Base-by-base conservation (phyloP, 2,329 filamentous ascomycete genomes). In the Sodiomyces alkalinus region DNA sequence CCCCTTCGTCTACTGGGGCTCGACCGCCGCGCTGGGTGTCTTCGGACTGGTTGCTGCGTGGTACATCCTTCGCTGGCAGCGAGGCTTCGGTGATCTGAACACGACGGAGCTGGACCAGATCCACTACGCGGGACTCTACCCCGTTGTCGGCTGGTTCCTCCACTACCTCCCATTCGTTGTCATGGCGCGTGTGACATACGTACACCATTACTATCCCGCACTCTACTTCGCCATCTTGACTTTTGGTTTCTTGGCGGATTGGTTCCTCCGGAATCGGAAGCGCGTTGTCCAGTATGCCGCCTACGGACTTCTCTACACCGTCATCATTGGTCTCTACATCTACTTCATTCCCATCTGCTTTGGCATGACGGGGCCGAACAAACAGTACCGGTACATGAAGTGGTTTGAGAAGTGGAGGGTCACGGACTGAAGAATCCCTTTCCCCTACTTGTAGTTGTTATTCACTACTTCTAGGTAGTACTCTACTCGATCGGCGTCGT, bases 161-260 rank as follows among this genome's bases (percentile, higher is more conserved):
- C 90, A 98, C 58, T 98, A 94, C 52, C 59, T 93, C 37, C 90
- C 90, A 1, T 98, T 96, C 55, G 72, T 93, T 45, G 74, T 90
- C 47, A 98, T 98, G 92, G 90, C 85, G 8, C 82, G 90, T 65
- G 90, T 98, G 35, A 98, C 90, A 11, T 98, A 98, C 47, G 90
- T 98, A 30, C 90, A 98, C 55, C 90, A 98, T 61, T 98, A 98
- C 64, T 98, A 96, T 55, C 90, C 90, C 8, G 90, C 90, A 7
- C 71, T 98, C 8, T 98, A 96, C 63, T 98, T 96, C 52, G 86
- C 90, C 43, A 93, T 98, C 39, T 62, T 98, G 25, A 73, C 71
- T 11, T 73, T 86, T 36, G 87, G 86, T 30, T 98, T 98, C 66
- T 68, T 85, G 41, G 58, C 80, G 31, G 85, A 96, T 53, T 96